Conservation (phyloP, 2,329 filamentous ascomycete genomes). For the Diaporthe citrichinensis region DNA sequence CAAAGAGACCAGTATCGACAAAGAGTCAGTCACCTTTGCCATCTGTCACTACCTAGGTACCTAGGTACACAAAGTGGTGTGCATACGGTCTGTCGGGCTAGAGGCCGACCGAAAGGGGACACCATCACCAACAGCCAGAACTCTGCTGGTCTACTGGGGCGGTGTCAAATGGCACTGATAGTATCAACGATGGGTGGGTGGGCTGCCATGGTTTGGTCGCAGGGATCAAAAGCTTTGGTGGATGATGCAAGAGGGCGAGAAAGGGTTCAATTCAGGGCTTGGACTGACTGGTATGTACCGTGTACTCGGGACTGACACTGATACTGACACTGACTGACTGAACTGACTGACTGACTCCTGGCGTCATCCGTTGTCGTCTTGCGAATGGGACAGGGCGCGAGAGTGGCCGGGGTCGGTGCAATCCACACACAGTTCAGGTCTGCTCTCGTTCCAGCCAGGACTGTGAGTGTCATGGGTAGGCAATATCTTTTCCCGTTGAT, state of each 20-base stretch:
- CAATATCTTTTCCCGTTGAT: slow-evolving; percentile 18
- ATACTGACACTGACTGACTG: not conserved
- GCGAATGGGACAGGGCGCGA: not conserved
- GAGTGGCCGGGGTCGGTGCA: not conserved
- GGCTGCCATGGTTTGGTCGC: not conserved
- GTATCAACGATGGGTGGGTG: not conserved
- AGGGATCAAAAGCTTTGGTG: not conserved
- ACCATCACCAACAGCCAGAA: not conserved
- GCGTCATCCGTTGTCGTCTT: slow-evolving; percentile 6
- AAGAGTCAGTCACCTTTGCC: not conserved
- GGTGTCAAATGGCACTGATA: not conserved
- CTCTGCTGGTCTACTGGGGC: not conserved
- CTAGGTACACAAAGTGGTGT: not conserved
- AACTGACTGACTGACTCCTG: not conserved
- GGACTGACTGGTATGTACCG: slow-evolving; percentile 13
- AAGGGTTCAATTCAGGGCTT: slow-evolving; percentile 14
- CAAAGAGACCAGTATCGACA: not conserved
- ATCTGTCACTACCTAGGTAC: not conserved
- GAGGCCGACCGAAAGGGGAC: not conserved
- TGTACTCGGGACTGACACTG: not conserved
- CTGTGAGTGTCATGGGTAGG: slow-evolving; percentile 11
- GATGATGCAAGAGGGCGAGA: slow-evolving; percentile 26
- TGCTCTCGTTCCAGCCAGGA: not conserved
- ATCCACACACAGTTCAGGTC: not conserved
- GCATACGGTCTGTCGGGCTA: not conserved